Percentiles rank a stretch among this genome's conserved stretches.
phyloP scores from a whole-genome alignment of 139 green algal species.

The Desmodesmus armatus region DNA sequence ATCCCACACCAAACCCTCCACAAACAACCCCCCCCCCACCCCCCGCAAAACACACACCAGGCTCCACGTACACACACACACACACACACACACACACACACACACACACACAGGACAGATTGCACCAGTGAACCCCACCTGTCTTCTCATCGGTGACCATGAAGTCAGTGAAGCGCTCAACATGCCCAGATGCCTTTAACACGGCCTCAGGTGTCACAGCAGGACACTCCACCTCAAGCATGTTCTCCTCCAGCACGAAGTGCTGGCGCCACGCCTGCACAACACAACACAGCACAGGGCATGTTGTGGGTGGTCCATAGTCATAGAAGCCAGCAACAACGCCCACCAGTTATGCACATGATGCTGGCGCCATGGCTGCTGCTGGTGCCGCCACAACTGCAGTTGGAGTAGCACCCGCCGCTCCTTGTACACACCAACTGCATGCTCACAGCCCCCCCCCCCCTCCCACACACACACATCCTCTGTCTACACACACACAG shows the following conservation, averaged over 20 bases:
- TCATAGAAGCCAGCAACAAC: conserved; percentile 97
- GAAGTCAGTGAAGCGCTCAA: conserved; percentile 98
- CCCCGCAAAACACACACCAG: too few relatives aligned
- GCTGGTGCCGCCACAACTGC: background rate
- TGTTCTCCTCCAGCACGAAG: conserved; percentile 98
- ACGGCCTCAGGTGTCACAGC: conserved; percentile 93
- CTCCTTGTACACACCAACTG: background rate
- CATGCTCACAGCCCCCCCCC: too few relatives aligned
- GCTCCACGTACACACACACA: background rate
- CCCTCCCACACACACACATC: too few relatives aligned
- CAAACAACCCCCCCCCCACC: too few relatives aligned
- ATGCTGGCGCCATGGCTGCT: background rate
- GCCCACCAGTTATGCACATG: conserved; percentile 51
- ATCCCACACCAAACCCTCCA: background rate
- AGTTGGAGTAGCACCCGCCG: background rate
- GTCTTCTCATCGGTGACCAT: conserved; percentile 97
- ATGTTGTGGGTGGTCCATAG: conserved; percentile 94
- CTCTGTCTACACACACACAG: background rate
- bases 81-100: background rate
- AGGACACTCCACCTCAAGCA: conserved; percentile 99
- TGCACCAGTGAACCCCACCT: conserved; percentile 24
- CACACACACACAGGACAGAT: too few relatives aligned
- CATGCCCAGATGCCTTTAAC: conserved; percentile 91
- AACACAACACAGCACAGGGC: background rate
- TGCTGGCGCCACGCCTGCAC: conserved; percentile 89